Evolutionary conservation across 345 rosid genomes (phyloP).

Genomic region (Aquilaria yunnanensis): DNA sequence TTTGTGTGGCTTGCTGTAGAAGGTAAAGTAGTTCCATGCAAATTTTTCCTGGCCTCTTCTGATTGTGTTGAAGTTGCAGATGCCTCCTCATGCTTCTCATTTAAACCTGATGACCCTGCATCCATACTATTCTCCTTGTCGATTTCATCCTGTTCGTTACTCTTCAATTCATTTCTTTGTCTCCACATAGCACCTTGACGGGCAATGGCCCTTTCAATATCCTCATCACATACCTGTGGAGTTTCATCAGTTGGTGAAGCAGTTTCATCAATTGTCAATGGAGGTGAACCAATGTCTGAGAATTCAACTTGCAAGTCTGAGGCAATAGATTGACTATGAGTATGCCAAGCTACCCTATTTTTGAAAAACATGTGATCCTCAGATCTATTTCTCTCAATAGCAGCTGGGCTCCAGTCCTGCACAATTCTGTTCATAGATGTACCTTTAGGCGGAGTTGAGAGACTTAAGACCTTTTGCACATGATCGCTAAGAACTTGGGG

Average conservation of each 20-base stretch:
- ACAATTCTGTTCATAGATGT: constrained; percentile 14
- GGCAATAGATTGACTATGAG: constrained; percentile 58
- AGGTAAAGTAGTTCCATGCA: constrained; percentile 10
- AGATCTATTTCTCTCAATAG: constrained; percentile 27
- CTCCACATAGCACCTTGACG: constrained; percentile 13
- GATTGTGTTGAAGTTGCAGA: constrained; percentile 12
- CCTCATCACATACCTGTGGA: constrained; percentile 47
- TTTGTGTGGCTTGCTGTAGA: constrained; percentile 20
- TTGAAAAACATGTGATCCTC: constrained; percentile 37
- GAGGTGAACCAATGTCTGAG: constrained; percentile 79
- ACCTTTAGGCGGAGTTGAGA: constrained; percentile 41
- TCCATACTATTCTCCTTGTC: constrained; percentile 10
- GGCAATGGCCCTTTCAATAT: constrained; percentile 34
- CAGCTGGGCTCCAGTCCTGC: constrained; percentile 27
- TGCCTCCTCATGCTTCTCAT: constrained; percentile 13
- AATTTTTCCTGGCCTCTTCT: constrained; percentile 17
- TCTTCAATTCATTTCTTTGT: constrained; percentile 15
- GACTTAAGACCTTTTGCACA: constrained; percentile 19
- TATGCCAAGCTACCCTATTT: constrained; percentile 33
- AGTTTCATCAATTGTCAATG: constrained; percentile 45
- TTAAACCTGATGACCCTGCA: constrained; percentile 9
- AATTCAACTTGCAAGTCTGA: constrained; percentile 96
- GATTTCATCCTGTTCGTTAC: constrained; percentile 13
- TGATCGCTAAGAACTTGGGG: constrained; percentile 16
- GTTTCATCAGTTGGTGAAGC: constrained; percentile 50